Evolutionary conservation across 257 asterid genomes (phyloP), one percentile per base, ranked within the genome.

Genomic region (Capsicum rhomboideum): DNA sequence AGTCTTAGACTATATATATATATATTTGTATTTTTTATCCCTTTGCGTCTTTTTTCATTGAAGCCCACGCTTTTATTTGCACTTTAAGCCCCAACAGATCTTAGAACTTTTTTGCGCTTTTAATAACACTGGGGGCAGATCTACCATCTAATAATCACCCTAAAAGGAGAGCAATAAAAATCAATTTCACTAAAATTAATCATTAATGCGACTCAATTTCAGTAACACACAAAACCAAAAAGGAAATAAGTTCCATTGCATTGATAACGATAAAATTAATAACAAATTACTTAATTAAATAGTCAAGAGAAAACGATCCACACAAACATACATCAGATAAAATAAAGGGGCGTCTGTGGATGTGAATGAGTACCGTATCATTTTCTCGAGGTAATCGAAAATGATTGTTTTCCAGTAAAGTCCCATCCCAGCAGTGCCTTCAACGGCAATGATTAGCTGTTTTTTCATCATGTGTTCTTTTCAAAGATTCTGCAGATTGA

Each of bases 401-500:
- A 93, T 42, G 77, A 97, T 89, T 79, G 92, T 91, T 53, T 86
- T 80, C 99, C 99, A 97, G 83, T 78, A 89, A 6, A 97, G 97
- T 5, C 98, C 98, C 59, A 91, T 46, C 83, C 98, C 94, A 75
- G 98, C 96, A 37, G 99, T 95, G 87, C 98, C 98, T 92, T 97
- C 99, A 8, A 97, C 94, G 53, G 88, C 98, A 64, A 97, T 88
- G 85, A 95, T 93, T 92, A 97, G 85, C 85, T 93, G 93, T 63
- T 91, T 93, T 84, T 88, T 84, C 74, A 88, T 88, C 92, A 82
- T 82, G 18, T 14, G 10, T 54, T 20, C 1, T 82, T 46, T 1
- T 67, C 44, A 54, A 13, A 18, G 78, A 64, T 61, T 44, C 16
- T 82, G 2, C 40, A 44, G 6, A 21, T 44, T 74, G 59, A 46